A percentile compares a stretch with the other conserved stretches of the same genome.
phyloP scores from a whole-genome alignment of 2,329 filamentous ascomycete species.

The Xenosphaeropsis pyriputrescens region DNA sequence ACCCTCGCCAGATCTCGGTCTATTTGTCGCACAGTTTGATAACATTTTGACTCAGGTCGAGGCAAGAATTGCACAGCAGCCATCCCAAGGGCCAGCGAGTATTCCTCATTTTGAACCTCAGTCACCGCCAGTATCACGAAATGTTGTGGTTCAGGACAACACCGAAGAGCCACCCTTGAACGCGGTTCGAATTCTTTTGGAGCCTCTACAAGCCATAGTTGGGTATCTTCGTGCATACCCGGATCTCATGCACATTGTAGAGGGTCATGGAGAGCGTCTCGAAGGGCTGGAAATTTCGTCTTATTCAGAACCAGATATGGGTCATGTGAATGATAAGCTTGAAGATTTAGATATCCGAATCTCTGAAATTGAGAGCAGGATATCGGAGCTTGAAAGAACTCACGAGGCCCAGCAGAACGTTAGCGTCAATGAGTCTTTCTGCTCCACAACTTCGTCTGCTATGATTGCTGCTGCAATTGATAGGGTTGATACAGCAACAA shows the following conservation, averaged over 20 bases:
- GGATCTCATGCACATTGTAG: slow-evolving; percentile 23
- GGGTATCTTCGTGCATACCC: slow-evolving; percentile 2
- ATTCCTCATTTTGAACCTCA: not conserved
- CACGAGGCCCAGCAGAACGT: slow-evolving; percentile 26
- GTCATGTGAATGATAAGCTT: slow-evolving; percentile 54
- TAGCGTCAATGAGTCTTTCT: slow-evolving; percentile 1
- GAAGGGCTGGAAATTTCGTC: slow-evolving; percentile 57
- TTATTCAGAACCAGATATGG: slow-evolving; percentile 49
- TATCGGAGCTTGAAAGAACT: slow-evolving; percentile 43
- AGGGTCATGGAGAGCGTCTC: slow-evolving; percentile 48
- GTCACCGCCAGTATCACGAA: not conserved
- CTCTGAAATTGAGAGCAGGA: slow-evolving; percentile 50
- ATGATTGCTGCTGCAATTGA: slow-evolving; percentile 19
- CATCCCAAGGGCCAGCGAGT: not conserved
- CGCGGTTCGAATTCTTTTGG: slow-evolving; percentile 1
- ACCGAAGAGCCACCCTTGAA: not conserved
- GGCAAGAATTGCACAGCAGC: not conserved
- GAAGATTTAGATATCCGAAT: slow-evolving; percentile 53
- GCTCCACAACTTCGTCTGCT: slow-evolving; percentile 21
- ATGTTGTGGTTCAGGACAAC: not conserved
- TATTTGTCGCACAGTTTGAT: slow-evolving; percentile 1
- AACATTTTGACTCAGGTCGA: not conserved
- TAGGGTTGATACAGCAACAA: slow-evolving; percentile 5
- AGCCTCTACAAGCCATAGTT: slow-evolving; percentile 2
- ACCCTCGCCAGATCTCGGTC: slow-evolving; percentile 14